Percentiles rank a stretch among this genome's conserved stretches.
Conservation (phyloP, 345 rosid genomes). For the Hevea brasiliensis region DNA sequence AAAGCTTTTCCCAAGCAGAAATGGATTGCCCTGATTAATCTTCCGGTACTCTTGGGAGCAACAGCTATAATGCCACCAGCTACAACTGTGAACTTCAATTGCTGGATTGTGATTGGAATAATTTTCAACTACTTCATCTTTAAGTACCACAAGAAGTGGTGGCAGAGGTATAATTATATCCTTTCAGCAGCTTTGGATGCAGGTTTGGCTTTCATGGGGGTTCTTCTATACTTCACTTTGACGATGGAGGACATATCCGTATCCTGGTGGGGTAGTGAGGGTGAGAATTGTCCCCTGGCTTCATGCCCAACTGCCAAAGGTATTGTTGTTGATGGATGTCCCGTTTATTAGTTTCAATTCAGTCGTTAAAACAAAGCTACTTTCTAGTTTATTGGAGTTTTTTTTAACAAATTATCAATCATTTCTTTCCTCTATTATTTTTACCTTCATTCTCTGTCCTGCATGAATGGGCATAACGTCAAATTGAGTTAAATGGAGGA, state of each 20-base stretch:
- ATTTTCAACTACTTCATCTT: conserved; percentile 19
- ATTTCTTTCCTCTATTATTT: no score
- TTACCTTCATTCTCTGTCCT: no score
- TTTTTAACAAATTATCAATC: no score
- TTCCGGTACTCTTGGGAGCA: conserved; percentile 19
- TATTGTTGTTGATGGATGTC: conserved; percentile 35
- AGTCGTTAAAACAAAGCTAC: no score
- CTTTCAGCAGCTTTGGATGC: conserved; percentile 52
- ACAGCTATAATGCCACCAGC: conserved; percentile 26
- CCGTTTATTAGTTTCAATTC: conserved; percentile 1
- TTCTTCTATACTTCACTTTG: conserved; percentile 34
- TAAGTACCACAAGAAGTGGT: conserved; percentile 26
- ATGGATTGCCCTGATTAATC: conserved; percentile 21
- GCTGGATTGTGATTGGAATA: conserved; percentile 12
- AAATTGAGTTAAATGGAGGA: no score
- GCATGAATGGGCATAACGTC: no score
- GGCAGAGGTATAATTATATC: conserved; percentile 48
- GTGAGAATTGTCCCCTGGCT: conserved; percentile 45
- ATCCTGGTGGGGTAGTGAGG: conserved; percentile 44
- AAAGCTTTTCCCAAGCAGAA: conserved; percentile 16
- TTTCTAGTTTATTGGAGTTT: no score
- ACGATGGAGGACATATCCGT: conserved; percentile 26
- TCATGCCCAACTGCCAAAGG: conserved; percentile 43
- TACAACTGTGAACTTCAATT: conserved; percentile 22
- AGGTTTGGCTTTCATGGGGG: conserved; percentile 45